Conservation (phyloP, 805 yeast genomes). For the Yarrowia yakushimensis region DNA sequence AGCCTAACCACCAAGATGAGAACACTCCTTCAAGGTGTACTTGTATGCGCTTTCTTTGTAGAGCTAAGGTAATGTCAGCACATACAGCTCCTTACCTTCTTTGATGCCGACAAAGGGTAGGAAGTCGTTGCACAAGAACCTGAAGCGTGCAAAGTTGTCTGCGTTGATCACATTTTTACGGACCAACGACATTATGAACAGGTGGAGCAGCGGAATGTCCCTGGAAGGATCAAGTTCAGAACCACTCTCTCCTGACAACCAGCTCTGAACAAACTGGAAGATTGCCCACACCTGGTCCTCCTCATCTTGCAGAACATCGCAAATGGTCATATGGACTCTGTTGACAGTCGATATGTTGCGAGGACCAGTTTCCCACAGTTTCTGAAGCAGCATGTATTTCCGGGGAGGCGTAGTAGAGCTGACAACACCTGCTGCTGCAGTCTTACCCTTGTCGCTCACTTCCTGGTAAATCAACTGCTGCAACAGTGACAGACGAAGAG, state of each 20-base stretch:
- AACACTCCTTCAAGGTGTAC: too few relatives aligned
- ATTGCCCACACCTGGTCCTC: conserved; percentile 11
- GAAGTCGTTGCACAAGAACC: conserved; percentile 13
- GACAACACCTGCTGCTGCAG: background rate
- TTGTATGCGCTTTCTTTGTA: background rate
- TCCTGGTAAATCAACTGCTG: background rate
- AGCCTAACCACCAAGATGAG: background rate
- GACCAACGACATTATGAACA: background rate
- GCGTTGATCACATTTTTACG: background rate
- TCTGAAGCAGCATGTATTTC: background rate
- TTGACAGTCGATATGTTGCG: background rate
- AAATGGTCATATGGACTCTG: background rate
- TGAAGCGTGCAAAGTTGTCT: conserved; percentile 1
- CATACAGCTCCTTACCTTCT: conserved; percentile 6
- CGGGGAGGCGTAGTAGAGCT: background rate
- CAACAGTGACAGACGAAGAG: background rate
- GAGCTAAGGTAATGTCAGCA: background rate
- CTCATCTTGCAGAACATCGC: conserved; percentile 8
- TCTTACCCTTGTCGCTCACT: background rate
- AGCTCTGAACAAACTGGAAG: conserved; percentile 1
- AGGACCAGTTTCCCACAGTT: background rate
- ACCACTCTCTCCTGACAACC: background rate
- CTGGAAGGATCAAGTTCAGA: background rate
- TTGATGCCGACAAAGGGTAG: background rate
- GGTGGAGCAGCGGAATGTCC: background rate